Evolutionary conservation across 805 yeast genomes (phyloP), one percentile per base, ranked within the genome.

Genomic region (Yarrowia sp.): DNA sequence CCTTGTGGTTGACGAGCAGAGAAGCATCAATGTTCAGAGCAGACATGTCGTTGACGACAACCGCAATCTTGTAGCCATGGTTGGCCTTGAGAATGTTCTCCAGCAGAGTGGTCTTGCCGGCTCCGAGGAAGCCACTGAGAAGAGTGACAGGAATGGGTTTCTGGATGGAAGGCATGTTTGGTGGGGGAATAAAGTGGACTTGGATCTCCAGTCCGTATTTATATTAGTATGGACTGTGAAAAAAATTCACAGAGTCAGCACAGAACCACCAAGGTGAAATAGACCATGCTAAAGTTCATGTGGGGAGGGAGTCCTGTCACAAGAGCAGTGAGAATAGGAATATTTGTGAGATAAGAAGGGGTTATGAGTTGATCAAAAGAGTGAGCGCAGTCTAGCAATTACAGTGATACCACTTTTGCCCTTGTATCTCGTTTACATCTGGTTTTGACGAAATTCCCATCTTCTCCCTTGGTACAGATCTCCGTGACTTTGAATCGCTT

Each of bases 61-160:
- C 84, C 2, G 85, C 85, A 60, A 82, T 76, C 68, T 77, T 80
- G 30, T 74, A 69, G 0, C 83, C 83, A 72, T 81, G 84, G 15
- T 77, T 70, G 7, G 77, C 72, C 3, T 78, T 80, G 38, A 82
- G 73, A 44, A 82, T 82, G 47, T 78, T 75, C 69, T 82, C 82
- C n/a, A 82, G 73, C 9, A 82, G 73, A 2, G 85, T 82, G 12
- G 85, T 82, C 70, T 82, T 82, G 1, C 85, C 85, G 14, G 82
- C 74, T 5, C 84, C 84, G 20, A 82, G 72, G 68, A 82, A 82
- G 1, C 84, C 85, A 6, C 84, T 81, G 36, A 82, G 73, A n/a
- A 82, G 74, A 0, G 85, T 81, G 13, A 82, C 79, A 20, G 84
- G 84, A 58, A 82, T 77, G 15, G 83, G 80, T 67, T 72, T 71